Base-by-base conservation (phyloP, 2,329 filamentous ascomycete species). In the Thelonectria olida region DNA sequence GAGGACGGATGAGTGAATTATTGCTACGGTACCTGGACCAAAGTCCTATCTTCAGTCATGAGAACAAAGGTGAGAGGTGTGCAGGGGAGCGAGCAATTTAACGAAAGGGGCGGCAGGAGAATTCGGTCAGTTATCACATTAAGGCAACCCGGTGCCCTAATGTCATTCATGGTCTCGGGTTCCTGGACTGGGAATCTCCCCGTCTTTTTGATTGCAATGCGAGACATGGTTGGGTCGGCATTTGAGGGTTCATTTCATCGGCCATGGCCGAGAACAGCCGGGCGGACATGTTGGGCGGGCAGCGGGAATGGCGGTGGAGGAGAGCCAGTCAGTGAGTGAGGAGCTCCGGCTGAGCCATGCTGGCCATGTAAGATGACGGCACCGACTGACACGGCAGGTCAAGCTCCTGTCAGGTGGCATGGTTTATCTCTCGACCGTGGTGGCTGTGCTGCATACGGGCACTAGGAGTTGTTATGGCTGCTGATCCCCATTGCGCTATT, bases 1-100 rank as follows among this genome's bases (percentile, higher is more conserved):
- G 23, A 7, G n/a, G 57, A 61, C n/a, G n/a, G 62, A 52, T 69
- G 64, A 69, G 63, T 54, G 61, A 70, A 65, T 71, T 64, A 59
- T 17, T 61, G 64, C 58, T 50, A 52, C 56, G 53, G 47, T 59
- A 48, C 57, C 23, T 27, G 22, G 23, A 51, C 20, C 31, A 17
- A 25, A 53, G 7, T 12, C 27, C n/a, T n/a, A n/a, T 31, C 12
- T 31, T 31, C 27, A 31, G 27, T 31, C 7, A 8, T n/a, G 15
- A 5, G 5, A 10, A 15, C 13, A 36, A 15, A n/a, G 34, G 13
- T 12, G 34, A n/a, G 5, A 39, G n/a, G 25, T 27, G 25, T 9
- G 22, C 5, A 45, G 23, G 20, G 28, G 55, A 38, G 17, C 50
- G 13, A 12, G 52, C 41, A 20, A 25, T 55, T 50, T 67, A 66